Base-by-base conservation (phyloP, 495 filamentous ascomycete species). In the Penicillium longicatenatum region DNA sequence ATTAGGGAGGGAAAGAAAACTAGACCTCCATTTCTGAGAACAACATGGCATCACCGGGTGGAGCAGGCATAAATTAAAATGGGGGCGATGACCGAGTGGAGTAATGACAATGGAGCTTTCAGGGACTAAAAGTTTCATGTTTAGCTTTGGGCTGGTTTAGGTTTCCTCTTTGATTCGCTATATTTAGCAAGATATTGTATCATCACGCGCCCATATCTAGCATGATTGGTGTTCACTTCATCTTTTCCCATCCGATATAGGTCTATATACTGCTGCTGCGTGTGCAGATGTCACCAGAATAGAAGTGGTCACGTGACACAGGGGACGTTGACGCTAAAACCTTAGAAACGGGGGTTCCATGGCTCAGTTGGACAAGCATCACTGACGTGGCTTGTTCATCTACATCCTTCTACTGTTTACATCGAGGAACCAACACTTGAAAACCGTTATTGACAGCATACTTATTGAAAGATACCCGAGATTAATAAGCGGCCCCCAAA, bases 61-160 rank as follows among this genome's bases (percentile, higher is more conserved):
- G 43, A 57, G 37, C 51, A 50, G 52, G 46, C 41, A 29, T 33
- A 44, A 54, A 59, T 59, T 56, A 59, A 62, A 58, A 39, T 56
- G 62, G 62, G 62, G 62, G 61, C 54, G 50, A 59, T 64, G 26
- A 31, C 56, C 49, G 7, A 50, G 54, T 60, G 58, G 64, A 54
- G 58, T 61, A 56, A 51, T 49, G 47, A 56, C 31, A 41, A 8
- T 24, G 35, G 41, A 52, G 30, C 45, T 44, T 48, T 53, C 16
- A 59, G 50, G 59, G 52, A 17, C 22, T 42, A 39, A 39, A 39
- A 17, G 58, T 61, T 61, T 61, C 58, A 61, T 47, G 44, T 60
- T 46, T 16, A 39, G 14, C 16, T n/a, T 39, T 39, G 14, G 37
- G 37, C 37, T n/a, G 37, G 8, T 39, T 6, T n/a, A 17, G 4